Evolutionary conservation across 1,284 basidiomycete genomes (phyloP).

Genomic region (Sporisorium graminicola): DNA sequence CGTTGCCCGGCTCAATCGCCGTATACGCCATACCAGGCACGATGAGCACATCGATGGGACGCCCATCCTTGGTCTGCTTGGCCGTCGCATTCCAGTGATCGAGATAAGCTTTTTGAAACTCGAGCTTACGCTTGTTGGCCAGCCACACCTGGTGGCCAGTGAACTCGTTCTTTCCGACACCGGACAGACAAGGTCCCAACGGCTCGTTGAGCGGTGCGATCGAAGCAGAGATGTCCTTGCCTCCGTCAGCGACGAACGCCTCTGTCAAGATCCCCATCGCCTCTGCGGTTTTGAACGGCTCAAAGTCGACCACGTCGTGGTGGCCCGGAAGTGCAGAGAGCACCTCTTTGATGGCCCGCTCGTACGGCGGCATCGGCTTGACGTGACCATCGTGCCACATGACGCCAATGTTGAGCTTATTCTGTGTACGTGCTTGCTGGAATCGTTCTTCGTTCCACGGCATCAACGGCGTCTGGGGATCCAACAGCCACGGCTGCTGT

Average conservation of each 20-base stretch:
- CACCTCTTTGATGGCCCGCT: constrained; percentile 66
- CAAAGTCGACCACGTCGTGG: constrained; percentile 57
- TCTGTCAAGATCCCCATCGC: constrained; percentile 64
- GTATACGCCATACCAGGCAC: constrained; percentile 74
- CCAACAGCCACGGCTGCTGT: constrained; percentile 78
- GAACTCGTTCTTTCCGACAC: constrained; percentile 21
- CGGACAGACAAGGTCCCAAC: constrained; percentile 35
- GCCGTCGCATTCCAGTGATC: constrained; percentile 75
- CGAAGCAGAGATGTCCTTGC: constrained; percentile 52
- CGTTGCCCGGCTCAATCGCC: constrained; percentile 74
- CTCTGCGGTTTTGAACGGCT: constrained; percentile 46
- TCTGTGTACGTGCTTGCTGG: constrained; percentile 68
- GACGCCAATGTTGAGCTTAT: constrained; percentile 63
- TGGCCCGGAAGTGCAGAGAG: constrained; percentile 60
- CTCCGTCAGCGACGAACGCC: constrained; percentile 58
- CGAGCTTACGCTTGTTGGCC: constrained; percentile 68
- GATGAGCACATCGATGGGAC: constrained; percentile 77
- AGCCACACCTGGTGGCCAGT: constrained; percentile 76
- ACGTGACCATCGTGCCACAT: constrained; percentile 71
- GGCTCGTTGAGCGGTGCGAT: constrained; percentile 59
- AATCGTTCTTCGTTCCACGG: constrained; percentile 78
- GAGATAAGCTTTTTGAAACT: constrained; percentile 73
- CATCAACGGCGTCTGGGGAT: constrained; percentile 77
- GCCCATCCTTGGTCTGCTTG: constrained; percentile 73
- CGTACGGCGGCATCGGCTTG: constrained; percentile 69